Evolutionary conservation across 1,284 basidiomycete genomes (phyloP).

Genomic region (Austroboletus rostrupii): DNA sequence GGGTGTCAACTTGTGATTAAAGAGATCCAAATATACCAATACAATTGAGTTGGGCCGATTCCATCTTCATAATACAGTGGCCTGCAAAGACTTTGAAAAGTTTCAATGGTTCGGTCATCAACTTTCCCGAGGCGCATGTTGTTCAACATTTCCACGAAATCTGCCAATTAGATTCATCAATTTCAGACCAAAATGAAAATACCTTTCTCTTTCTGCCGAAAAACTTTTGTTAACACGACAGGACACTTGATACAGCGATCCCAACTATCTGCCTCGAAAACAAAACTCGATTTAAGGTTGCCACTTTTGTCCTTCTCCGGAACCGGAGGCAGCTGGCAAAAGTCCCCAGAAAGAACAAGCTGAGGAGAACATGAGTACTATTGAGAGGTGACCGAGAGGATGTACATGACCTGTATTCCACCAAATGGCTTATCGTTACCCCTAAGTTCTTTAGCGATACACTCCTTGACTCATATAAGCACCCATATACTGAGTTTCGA

Average conservation of each 20-base stretch:
- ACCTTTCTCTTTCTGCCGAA: slow-evolving; percentile 73
- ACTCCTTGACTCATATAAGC: slow-evolving; percentile 31
- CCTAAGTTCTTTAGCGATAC: slow-evolving; percentile 60
- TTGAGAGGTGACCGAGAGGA: neutral
- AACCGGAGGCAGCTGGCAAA: slow-evolving; percentile 96
- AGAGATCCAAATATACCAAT: slow-evolving; percentile 17
- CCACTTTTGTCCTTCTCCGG: slow-evolving; percentile 36
- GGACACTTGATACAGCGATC: slow-evolving; percentile 69
- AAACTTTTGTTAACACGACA: slow-evolving; percentile 88
- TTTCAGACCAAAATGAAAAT: slow-evolving; percentile 11
- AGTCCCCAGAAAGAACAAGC: slow-evolving; percentile 92
- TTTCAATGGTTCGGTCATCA: slow-evolving; percentile 41
- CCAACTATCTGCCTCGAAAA: slow-evolving; percentile 91
- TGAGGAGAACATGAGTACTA: slow-evolving; percentile 14
- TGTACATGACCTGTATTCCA: slow-evolving; percentile 77
- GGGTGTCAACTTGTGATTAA: slow-evolving; percentile 6
- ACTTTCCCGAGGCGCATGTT: slow-evolving; percentile 82
- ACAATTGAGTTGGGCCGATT: slow-evolving; percentile 82
- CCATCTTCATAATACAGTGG: slow-evolving; percentile 65
- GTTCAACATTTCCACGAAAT: slow-evolving; percentile 87
- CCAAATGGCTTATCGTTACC: slow-evolving; percentile 77
- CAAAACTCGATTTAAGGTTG: slow-evolving; percentile 52
- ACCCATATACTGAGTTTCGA: neutral
- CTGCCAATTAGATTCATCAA: slow-evolving; percentile 36
- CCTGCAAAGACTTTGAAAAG: slow-evolving; percentile 61